These are phyloP conservation scores for Fraxinus ornus DNA, from an alignment of 305 asterid genomes.

Conservation along the genomic window DNA sequence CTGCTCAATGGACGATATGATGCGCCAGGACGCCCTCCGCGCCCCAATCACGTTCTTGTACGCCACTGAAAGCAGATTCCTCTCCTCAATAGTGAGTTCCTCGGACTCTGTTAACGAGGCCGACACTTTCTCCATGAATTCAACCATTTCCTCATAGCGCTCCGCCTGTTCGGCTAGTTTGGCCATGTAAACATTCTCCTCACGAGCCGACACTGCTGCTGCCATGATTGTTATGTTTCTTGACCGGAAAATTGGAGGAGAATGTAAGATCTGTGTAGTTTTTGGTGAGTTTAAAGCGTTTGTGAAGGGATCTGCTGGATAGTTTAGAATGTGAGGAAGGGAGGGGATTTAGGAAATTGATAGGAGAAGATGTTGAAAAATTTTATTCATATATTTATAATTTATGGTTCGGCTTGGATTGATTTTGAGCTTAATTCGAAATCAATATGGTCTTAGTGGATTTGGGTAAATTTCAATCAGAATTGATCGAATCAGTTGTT, in stretches of 20 bases:
- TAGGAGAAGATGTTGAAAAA: neutral
- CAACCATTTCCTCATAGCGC: constrained; percentile 68
- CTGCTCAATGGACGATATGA: constrained; percentile 64
- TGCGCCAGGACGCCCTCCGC: constrained; percentile 63
- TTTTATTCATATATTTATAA: too few relatives aligned
- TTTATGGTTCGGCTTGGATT: too few relatives aligned
- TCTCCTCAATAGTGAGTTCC: constrained; percentile 62
- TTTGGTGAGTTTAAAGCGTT: neutral
- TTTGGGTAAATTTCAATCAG: too few relatives aligned
- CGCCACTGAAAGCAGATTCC: constrained; percentile 65
- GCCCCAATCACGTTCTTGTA: constrained; percentile 73
- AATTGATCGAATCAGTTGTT: too few relatives aligned
- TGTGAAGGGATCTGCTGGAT: neutral
- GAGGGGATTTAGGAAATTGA: constrained; percentile 23
- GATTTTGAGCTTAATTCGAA: too few relatives aligned
- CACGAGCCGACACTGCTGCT: constrained; percentile 42
- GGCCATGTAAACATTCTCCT: too few relatives aligned
- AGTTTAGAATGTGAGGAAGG: constrained; percentile 19
- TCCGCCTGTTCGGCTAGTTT: constrained; percentile 71
- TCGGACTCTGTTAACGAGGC: constrained; percentile 37
- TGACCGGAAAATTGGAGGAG: neutral
- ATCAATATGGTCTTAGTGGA: too few relatives aligned
- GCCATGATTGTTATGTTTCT: constrained; percentile 20
- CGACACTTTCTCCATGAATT: constrained; percentile 65
- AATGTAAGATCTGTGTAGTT: neutral